phyloP scores from a whole-genome alignment of 345 rosid genomes.

The Barbarea vulgaris region DNA sequence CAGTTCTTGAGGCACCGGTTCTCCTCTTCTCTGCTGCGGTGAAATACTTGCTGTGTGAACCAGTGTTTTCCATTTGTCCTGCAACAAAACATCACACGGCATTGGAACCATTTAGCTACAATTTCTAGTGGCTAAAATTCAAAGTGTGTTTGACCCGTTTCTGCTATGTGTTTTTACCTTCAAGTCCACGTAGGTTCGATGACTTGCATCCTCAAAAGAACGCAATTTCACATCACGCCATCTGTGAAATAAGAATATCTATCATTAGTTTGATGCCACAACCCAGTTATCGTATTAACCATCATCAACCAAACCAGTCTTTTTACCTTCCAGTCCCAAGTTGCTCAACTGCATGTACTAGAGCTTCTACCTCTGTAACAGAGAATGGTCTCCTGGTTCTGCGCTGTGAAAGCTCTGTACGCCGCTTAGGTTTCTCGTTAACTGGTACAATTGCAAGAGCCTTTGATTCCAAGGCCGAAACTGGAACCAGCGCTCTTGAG shows the following conservation, averaged over 20 bases:
- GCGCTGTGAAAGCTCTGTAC: constrained; percentile 81
- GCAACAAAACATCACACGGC: constrained; percentile 29
- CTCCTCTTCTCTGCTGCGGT: constrained; percentile 95
- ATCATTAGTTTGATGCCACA: constrained; percentile 20
- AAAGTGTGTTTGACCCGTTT: constrained; percentile 9
- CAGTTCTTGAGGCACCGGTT: constrained; percentile 92
- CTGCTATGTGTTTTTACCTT: constrained; percentile 50
- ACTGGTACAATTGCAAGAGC: constrained; percentile 67
- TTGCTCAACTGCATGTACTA: constrained; percentile 88
- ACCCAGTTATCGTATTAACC: not conserved
- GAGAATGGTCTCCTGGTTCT: constrained; percentile 97
- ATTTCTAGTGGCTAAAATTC: not conserved
- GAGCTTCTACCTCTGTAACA: constrained; percentile 92
- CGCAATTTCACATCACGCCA: constrained; percentile 87
- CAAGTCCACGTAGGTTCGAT: constrained; percentile 83
- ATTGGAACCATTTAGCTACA: constrained; percentile 7
- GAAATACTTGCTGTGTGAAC: constrained; percentile 92
- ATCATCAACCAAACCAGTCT: not conserved
- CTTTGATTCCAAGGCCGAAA: constrained; percentile 48
- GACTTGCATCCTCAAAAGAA: constrained; percentile 70
- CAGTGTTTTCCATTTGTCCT: constrained; percentile 99
- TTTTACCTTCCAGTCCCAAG: constrained; percentile 93
- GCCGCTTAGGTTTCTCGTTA: constrained; percentile 66
- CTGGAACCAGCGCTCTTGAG: constrained; percentile 65
- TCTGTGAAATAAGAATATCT: constrained; percentile 47